phyloP scores from a whole-genome alignment of 352 stramenopile species.

The Phytophthora niederhauseri region DNA sequence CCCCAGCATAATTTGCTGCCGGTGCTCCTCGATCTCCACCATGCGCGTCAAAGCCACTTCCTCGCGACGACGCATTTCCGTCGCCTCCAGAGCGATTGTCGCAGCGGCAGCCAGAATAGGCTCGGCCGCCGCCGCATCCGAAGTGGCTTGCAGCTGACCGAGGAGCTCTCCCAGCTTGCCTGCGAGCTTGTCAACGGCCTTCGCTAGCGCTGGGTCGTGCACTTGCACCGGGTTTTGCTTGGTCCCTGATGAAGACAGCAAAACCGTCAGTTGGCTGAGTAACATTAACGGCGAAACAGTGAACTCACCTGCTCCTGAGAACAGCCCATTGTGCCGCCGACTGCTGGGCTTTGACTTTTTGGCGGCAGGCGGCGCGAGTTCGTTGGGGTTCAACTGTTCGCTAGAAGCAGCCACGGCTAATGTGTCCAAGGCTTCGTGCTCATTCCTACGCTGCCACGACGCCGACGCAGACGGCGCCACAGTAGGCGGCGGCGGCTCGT shows the following conservation, averaged over 20 bases:
- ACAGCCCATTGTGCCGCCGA: constrained; percentile 10
- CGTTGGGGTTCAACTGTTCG: constrained; percentile 4
- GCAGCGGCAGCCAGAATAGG: constrained; percentile 38
- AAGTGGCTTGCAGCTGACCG: constrained; percentile 30
- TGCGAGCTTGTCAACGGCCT: constrained; percentile 65
- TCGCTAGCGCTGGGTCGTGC: constrained; percentile 61
- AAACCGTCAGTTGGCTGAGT: not conserved
- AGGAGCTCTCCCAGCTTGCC: constrained; percentile 53
- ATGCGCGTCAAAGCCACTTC: constrained; percentile 52
- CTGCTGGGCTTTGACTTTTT: constrained; percentile 30
- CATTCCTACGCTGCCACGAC: constrained; percentile 12
- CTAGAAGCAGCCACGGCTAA: constrained; percentile 28
- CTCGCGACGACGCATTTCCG: constrained; percentile 56
- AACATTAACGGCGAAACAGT: not conserved
- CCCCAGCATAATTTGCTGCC: constrained; percentile 64
- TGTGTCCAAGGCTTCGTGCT: constrained; percentile 32
- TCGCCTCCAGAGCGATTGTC: constrained; percentile 49
- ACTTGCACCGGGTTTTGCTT: constrained; percentile 40
- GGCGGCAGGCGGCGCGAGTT: not conserved
- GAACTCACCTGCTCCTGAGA: constrained; percentile 9
- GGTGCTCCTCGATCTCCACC: constrained; percentile 66
- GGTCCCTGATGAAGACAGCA: constrained; percentile 11
- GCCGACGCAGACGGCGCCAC: not conserved
- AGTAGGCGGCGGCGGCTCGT: not conserved
- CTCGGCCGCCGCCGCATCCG: constrained; percentile 23